Evolutionary conservation across 2,329 filamentous ascomycete species (phyloP).

Genomic region (Colletotrichum euphorbiae): DNA sequence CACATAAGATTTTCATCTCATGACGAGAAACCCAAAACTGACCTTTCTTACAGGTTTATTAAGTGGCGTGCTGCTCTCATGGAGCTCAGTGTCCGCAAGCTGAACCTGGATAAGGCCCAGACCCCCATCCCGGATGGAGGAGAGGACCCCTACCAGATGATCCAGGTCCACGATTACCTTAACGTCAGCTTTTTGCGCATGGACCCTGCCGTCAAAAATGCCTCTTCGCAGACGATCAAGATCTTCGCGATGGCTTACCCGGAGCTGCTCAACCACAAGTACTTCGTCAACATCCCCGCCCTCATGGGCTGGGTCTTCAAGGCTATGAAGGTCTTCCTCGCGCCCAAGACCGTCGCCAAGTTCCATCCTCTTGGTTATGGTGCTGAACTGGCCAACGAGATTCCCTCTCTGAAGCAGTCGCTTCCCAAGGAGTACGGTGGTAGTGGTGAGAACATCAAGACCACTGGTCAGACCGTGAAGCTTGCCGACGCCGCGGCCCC

Average conservation of each 20-base stretch:
- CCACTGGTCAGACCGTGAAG: constrained; percentile 48
- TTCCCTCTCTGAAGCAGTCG: constrained; percentile 68
- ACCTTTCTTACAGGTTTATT: constrained; percentile 73
- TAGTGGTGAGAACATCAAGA: constrained; percentile 62
- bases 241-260: constrained; percentile 87
- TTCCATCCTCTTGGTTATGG: constrained; percentile 84
- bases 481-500: constrained; percentile 42
- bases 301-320: constrained; percentile 91
- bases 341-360: constrained; percentile 79
- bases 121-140: constrained; percentile 78
- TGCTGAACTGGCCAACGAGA: constrained; percentile 71
- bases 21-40: neutral
- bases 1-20: neutral
- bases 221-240: constrained; percentile 78
- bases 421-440: constrained; percentile 86
- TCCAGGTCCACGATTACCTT: constrained; percentile 94
- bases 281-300: constrained; percentile 92
- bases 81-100: constrained; percentile 83
- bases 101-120: constrained; percentile 77
- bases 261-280: constrained; percentile 86
- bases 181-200: constrained; percentile 87
- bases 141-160: constrained; percentile 87
- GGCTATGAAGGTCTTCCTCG: constrained; percentile 80
- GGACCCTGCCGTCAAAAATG: constrained; percentile 75
- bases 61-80: constrained; percentile 91